phyloP scores from a whole-genome alignment of 202 grass and related monocot species.

The Bolboschoenoplectus hybrid region DNA sequence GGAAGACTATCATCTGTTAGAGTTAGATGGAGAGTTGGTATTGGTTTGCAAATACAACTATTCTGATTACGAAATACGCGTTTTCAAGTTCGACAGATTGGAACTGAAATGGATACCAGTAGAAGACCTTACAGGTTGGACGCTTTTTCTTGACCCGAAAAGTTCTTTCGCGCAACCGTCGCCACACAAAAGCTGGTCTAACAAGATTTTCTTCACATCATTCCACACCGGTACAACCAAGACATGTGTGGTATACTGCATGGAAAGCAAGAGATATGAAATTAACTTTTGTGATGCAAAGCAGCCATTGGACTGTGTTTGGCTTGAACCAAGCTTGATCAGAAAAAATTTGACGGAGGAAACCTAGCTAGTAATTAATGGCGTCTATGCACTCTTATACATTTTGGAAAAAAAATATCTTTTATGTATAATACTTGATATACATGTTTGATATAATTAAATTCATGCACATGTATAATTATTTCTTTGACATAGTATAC shows the following conservation, averaged over 20 bases:
- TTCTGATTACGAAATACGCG: neutral
- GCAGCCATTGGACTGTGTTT: slow-evolving; percentile 24
- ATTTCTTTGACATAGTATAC: too few relatives aligned
- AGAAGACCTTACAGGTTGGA: neutral
- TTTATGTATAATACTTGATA: too few relatives aligned
- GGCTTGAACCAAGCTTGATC: slow-evolving; percentile 19
- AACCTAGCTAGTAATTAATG: neutral
- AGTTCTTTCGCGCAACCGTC: neutral
- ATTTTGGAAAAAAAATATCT: too few relatives aligned
- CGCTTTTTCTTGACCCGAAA: slow-evolving; percentile 16
- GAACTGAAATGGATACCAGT: neutral
- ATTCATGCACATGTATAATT: too few relatives aligned
- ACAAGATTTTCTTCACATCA: neutral
- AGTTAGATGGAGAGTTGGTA: neutral
- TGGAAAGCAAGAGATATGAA: slow-evolving; percentile 9
- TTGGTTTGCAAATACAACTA: slow-evolving; percentile 8
- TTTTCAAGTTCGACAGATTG: slow-evolving; percentile 23
- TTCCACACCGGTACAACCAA: neutral
- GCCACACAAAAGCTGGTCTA: neutral
- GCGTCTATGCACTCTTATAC: too few relatives aligned
- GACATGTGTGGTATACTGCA: neutral
- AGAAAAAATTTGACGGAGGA: neutral
- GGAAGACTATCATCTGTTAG: neutral
- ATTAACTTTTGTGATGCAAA: neutral
- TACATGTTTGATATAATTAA: too few relatives aligned